phyloP scores from a whole-genome alignment of 805 yeast genomes.

The Candida berthetii region DNA sequence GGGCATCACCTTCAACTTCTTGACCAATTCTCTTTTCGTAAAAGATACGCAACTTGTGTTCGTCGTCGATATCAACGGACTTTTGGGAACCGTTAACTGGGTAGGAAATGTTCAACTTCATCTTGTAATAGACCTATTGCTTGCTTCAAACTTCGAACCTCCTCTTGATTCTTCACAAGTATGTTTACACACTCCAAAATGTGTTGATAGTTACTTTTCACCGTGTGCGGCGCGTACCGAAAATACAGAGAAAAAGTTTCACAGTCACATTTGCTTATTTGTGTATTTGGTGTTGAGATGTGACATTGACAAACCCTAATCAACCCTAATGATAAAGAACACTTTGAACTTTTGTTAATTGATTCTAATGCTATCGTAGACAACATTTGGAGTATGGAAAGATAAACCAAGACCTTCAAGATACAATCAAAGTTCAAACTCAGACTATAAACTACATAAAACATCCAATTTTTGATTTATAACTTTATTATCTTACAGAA shows the following conservation, averaged over 20 bases:
- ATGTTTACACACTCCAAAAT: no score
- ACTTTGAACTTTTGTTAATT: no score
- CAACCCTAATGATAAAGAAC: neutral
- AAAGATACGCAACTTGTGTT: slow-evolving; percentile 96
- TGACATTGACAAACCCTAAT: neutral
- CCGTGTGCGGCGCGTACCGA: neutral
- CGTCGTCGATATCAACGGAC: slow-evolving; percentile 96
- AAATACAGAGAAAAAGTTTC: neutral
- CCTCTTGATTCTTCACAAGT: neutral
- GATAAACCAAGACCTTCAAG: no score
- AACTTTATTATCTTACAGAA: slow-evolving; percentile 17
- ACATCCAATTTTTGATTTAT: slow-evolving; percentile 1
- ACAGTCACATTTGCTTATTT: neutral
- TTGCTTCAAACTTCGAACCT: neutral
- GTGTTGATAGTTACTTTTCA: neutral
- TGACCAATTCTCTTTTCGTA: slow-evolving; percentile 99
- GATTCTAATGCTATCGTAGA: no score
- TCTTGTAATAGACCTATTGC: neutral
- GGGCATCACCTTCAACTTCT: slow-evolving; percentile 98
- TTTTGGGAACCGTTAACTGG: slow-evolving; percentile 99
- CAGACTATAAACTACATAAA: no score
- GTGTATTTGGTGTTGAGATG: neutral
- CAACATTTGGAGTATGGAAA: no score
- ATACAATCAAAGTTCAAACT: no score
- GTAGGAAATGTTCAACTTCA: slow-evolving; percentile 95